Evolutionary conservation across 495 filamentous ascomycete genomes (phyloP).

Genomic region (Penicillium malachiteum): DNA sequence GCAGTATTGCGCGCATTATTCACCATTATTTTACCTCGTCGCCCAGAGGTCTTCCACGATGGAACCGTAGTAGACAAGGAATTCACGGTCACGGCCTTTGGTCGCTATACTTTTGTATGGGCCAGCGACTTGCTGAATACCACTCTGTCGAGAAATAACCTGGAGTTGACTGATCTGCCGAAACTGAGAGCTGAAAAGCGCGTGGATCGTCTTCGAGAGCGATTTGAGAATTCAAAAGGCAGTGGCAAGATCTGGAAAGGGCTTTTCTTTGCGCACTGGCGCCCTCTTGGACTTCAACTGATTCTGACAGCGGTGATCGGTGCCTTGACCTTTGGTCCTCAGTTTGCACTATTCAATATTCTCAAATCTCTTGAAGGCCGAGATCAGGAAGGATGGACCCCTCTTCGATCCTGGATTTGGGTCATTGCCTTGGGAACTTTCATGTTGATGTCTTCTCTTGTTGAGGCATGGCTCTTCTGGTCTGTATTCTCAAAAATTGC

Average conservation of each 20-base stretch:
- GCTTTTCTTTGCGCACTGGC: constrained; percentile 55
- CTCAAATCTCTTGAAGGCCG: constrained; percentile 62
- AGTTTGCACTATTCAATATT: constrained; percentile 65
- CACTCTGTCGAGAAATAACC: constrained; percentile 51
- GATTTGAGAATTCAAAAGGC: constrained; percentile 52
- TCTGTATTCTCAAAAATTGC: constrained; percentile 60
- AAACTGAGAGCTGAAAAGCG: constrained; percentile 35
- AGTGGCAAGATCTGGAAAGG: constrained; percentile 59
- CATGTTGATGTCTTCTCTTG: constrained; percentile 54
- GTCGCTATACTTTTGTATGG: constrained; percentile 67
- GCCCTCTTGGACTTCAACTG: constrained; percentile 53
- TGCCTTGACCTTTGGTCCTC: constrained; percentile 64
- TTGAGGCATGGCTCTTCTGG: constrained; percentile 66
- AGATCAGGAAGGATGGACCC: constrained; percentile 29
- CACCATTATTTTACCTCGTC: constrained; percentile 55
- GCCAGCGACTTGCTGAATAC: constrained; percentile 50
- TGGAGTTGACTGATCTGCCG: constrained; percentile 62
- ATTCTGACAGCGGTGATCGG: constrained; percentile 51
- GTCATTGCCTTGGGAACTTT: constrained; percentile 59
- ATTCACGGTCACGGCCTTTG: constrained; percentile 57
- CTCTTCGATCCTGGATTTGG: constrained; percentile 61
- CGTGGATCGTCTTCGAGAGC: constrained; percentile 27
- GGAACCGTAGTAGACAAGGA: constrained; percentile 63
- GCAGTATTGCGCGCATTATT: constrained; percentile 30
- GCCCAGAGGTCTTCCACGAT: constrained; percentile 60